A percentile compares a stretch with the other conserved stretches of the same genome.
Evolutionary conservation across 495 filamentous ascomycete species (phyloP).

Genomic region (Hypoxylon lienhwacheense): DNA sequence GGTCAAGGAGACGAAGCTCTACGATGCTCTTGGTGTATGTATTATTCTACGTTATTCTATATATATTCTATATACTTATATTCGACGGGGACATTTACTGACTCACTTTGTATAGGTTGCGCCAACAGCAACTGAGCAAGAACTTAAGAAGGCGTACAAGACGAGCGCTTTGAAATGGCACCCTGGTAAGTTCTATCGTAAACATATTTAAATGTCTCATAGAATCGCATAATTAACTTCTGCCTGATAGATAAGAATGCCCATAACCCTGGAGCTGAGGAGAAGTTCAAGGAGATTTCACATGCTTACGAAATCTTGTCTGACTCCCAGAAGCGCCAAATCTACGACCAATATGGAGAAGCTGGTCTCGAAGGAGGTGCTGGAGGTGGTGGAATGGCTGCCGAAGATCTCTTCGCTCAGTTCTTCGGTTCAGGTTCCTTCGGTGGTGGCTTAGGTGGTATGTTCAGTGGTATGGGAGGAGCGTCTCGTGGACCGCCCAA

Average conservation of each 20-base stretch:
- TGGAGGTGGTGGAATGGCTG: conserved; percentile 83
- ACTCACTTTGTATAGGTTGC: conserved; percentile 60
- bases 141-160: conserved; percentile 90
- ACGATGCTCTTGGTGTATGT: conserved; percentile 84
- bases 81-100: conserved; percentile 13
- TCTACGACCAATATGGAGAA: conserved; percentile 98
- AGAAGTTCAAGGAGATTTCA: conserved; percentile 97
- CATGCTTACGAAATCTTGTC: conserved; percentile 93
- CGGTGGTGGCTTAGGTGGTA: conserved; percentile 76
- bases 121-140: conserved; percentile 69
- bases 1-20: conserved; percentile 89
- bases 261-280: conserved; percentile 87
- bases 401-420: conserved; percentile 95
- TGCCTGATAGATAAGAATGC: conserved; percentile 82
- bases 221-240: conserved; percentile 27
- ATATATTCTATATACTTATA: neutral
- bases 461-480: conserved; percentile 84
- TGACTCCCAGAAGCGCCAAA: conserved; percentile 82
- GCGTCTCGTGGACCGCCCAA: conserved; percentile 85
- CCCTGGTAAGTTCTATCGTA: conserved; percentile 63
- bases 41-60: neutral
- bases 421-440: conserved; percentile 85
- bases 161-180: conserved; percentile 87
- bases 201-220: neutral
- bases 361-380: conserved; percentile 90